A percentile compares a stretch with the other conserved stretches of the same genome.
These are phyloP conservation scores for Apiotrichum veenhuisii DNA, from an alignment of 1,284 basidiomycete species.

Conservation along the genomic window DNA sequence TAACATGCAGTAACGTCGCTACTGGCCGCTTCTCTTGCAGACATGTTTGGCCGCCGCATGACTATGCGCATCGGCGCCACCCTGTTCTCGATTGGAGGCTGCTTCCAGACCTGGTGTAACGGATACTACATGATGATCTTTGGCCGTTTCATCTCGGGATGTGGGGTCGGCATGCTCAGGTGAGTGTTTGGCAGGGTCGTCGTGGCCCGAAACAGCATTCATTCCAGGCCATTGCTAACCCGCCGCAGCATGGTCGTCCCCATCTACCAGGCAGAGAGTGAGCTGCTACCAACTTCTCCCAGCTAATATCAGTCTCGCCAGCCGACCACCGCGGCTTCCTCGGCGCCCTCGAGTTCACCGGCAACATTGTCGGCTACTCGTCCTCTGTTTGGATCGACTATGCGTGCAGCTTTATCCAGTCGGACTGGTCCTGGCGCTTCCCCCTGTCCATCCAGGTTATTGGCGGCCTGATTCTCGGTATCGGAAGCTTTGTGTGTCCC, in stretches of 20 bases:
- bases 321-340: constrained; percentile 69
- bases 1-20: constrained; percentile 71
- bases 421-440: constrained; percentile 75
- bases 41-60: constrained; percentile 78
- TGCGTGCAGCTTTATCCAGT: constrained; percentile 81
- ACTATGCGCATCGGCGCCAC: constrained; percentile 83
- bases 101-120: constrained; percentile 79
- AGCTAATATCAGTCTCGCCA: constrained; percentile 19
- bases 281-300: background rate
- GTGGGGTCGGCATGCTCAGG: constrained; percentile 90
- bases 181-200: constrained; percentile 50
- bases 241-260: constrained; percentile 83
- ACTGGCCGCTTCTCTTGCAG: constrained; percentile 81
- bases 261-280: constrained; percentile 64
- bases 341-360: constrained; percentile 96
- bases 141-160: constrained; percentile 82
- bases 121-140: constrained; percentile 83
- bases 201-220: background rate
- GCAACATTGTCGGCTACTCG: constrained; percentile 90
- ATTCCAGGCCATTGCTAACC: background rate
- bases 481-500: constrained; percentile 80
- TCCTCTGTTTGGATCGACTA: constrained; percentile 97
- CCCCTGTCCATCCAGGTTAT: constrained; percentile 83
- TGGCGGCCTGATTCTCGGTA: constrained; percentile 77
- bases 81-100: constrained; percentile 83